Evolutionary conservation across 2,329 filamentous ascomycete genomes (phyloP), one percentile per base, ranked within the genome.

Genomic region (Rutstroemia sp.): DNA sequence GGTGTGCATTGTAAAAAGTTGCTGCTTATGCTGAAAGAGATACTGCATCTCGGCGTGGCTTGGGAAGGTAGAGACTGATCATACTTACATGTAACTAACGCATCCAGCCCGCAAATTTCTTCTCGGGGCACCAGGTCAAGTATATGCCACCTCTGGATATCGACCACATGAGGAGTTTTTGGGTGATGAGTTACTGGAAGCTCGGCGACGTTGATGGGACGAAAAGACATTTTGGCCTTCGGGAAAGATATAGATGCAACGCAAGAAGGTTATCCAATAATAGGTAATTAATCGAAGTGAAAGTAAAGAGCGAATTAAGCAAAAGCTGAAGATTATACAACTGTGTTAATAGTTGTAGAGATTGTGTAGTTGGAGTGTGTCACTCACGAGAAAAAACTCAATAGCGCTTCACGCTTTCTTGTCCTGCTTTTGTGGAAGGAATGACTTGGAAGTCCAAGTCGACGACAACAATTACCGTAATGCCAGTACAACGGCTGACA

Each of bases 401-500:
- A 9, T 30, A 30, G 10, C 27, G 10, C 27, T 30, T 30, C 27
- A 12, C 6, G 8, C 27, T 30, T 30, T 30, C 8, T 10, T 2
- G 1, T 30, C 9, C 27, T 9, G 8, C 10, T 30, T 8, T 30
- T 30, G 27, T 10, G 27, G 27, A 30, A 30, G 27, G 27, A 30
- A 10, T 10, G 8, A 10, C 8, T 30, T 30, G 10, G 27, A 10
- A 30, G 27, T 8, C 6, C 1, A 30, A 12, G 10, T 9, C 27
- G 27, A 30, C 9, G 27, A 30, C 16, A 23, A 46, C n/a, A 2
- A 6, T 44, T 17, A 6, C 4, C 10, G 23, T 38, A 44, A 44
- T 2, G 16, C 4, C 8, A 21, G 4, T 30, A 51, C 16, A 27
- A n/a, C 9, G 12, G 12, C 36, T 56, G 47, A 64, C 59, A 65